Base-by-base conservation (phyloP, 2,329 filamentous ascomycete genomes). In the Fusarium sacchari region DNA sequence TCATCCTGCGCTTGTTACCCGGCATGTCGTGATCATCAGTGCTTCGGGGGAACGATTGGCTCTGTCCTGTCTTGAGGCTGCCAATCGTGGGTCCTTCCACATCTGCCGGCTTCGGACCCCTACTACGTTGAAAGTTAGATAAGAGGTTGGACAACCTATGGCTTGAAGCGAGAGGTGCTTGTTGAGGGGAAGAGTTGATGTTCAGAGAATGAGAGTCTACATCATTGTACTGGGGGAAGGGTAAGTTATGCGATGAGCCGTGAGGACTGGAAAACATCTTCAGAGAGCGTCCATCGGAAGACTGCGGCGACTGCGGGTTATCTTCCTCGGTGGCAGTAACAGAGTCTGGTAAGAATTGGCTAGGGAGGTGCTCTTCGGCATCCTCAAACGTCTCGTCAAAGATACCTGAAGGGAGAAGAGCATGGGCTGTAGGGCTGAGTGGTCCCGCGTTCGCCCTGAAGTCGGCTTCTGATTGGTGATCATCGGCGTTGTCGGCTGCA, bases 401-500 rank as follows among this genome's bases (percentile, higher is more conserved):
- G 67, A 88, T 88, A n/a, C 84, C 85, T 11, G 93, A 93, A 1
- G 94, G 94, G 22, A 97, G 83, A 7, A 96, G 85, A 22, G 91
- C 88, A 34, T 92, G 91, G 5, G 93, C 94, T 8, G 92, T 93
- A 4, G 94, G 94, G 76, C 93, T 95, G 80, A 96, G 88, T 2
- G 92, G 92, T 5, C 92, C 93, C 34, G 89, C 90, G 24, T 86
- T 88, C 7, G 86, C 86, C 65, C 89, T 89, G 9, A 92, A 82
- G 24, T 92, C 91, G 4, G 89, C 87, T 37, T 93, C 91, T 11
- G 89, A 89, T 61, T 91, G 85, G 15, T 80, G 76, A 70, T 85
- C 75, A 69, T 84, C 75, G 15, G 71, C 67, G 28, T 78, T 76
- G 44, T 86, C 85, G 7, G 82, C 77, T 3, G 84, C 82, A 46